A percentile compares a stretch with the other conserved stretches of the same genome.
These are phyloP conservation scores for Boletus mariae DNA, from an alignment of 1,284 basidiomycete species.

Conservation along the genomic window DNA sequence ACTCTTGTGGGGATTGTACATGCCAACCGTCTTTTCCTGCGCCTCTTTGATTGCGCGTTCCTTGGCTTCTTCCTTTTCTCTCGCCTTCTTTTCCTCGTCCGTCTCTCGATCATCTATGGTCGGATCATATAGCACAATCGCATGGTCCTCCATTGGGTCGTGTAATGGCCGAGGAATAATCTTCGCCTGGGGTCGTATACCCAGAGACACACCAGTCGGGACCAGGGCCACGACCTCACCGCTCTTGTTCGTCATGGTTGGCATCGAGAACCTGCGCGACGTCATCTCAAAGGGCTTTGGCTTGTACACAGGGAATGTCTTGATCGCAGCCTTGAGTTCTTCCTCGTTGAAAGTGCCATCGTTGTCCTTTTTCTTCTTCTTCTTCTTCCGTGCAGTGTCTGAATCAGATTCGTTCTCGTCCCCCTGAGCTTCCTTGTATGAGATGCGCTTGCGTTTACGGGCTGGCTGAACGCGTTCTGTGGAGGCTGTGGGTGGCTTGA, in stretches of 20 bases:
- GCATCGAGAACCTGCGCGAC: slow-evolving; percentile 76
- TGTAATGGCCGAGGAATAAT: slow-evolving; percentile 89
- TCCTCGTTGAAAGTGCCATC: slow-evolving; percentile 57
- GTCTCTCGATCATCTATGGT: slow-evolving; percentile 91
- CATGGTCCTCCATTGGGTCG: slow-evolving; percentile 97
- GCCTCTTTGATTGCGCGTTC: slow-evolving; percentile 63
- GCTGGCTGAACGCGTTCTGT: slow-evolving; percentile 60
- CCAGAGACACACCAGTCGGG: slow-evolving; percentile 76
- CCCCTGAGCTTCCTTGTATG: slow-evolving; percentile 62
- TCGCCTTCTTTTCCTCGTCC: slow-evolving; percentile 72
- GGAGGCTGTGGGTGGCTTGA: slow-evolving; percentile 66
- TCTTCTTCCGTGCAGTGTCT: slow-evolving; percentile 49
- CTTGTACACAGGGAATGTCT: slow-evolving; percentile 80
- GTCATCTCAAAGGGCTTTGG: slow-evolving; percentile 75
- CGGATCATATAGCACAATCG: slow-evolving; percentile 96
- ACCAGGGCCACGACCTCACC: slow-evolving; percentile 68
- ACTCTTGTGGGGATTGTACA: slow-evolving; percentile 91
- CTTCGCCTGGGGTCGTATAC: slow-evolving; percentile 79
- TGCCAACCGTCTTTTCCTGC: slow-evolving; percentile 59
- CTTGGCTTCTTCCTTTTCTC: slow-evolving; percentile 68
- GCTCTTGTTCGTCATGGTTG: slow-evolving; percentile 79
- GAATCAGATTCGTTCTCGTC: slow-evolving; percentile 52
- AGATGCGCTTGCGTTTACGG: slow-evolving; percentile 80
- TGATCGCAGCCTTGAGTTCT: slow-evolving; percentile 57
- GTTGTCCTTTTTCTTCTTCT: slow-evolving; percentile 50